Evolutionary conservation across 164 flowering plant species (phyloP).

Genomic region (Sextonia rubra): DNA sequence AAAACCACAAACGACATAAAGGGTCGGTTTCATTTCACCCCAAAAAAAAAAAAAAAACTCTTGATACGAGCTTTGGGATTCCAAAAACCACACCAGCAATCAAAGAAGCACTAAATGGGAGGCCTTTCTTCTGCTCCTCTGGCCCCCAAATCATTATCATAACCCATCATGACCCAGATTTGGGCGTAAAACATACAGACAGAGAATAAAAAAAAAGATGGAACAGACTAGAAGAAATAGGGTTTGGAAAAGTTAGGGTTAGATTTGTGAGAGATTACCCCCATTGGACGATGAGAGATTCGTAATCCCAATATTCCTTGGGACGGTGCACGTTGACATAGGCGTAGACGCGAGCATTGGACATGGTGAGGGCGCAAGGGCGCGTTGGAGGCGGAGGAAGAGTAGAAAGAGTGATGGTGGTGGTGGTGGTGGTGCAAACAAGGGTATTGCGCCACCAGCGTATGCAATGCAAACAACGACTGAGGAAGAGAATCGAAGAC

Average conservation of each 20-base stretch:
- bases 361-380: conserved; percentile 21
- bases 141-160: too few species aligned
- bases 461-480: conserved; percentile 31
- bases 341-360: conserved; percentile 61
- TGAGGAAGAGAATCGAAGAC: conserved; percentile 22
- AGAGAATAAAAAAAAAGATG: too few species aligned
- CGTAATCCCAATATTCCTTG: conserved; percentile 74
- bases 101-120: neutral
- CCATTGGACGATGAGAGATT: conserved; percentile 74
- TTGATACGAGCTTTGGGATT: too few species aligned
- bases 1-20: too few species aligned
- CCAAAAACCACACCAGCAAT: too few species aligned
- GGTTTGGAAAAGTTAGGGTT: neutral
- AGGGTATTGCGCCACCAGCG: conserved; percentile 38
- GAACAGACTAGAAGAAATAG: too few species aligned
- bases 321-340: conserved; percentile 67
- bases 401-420: neutral
- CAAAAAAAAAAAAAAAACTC: too few species aligned
- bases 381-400: neutral
- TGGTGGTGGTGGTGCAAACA: conserved; percentile 6
- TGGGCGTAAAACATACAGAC: too few species aligned
- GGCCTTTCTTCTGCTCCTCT: neutral
- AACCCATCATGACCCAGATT: neutral
- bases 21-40: too few species aligned
- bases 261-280: conserved; percentile 38